Base-by-base conservation (phyloP, 78 protist genomes). In the Dictyostelium purpureum region DNA sequence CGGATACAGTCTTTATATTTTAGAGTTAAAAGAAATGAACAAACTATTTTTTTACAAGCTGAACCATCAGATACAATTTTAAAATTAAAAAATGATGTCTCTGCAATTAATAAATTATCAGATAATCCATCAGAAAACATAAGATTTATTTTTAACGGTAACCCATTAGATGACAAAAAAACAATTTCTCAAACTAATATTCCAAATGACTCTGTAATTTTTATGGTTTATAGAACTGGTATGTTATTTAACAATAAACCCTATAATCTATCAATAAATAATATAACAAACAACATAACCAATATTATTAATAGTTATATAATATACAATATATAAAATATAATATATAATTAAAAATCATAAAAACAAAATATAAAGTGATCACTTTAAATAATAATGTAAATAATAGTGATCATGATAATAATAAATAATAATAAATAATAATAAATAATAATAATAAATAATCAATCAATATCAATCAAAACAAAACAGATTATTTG, bases 21-120 rank as follows among this genome's bases (percentile, higher is more conserved):
- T 38, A 49, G 90, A 51, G 43, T 82, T 19, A 82, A 82, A 74
- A 82, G 90, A 82, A 43, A 45, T 9, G 79, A 82, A 56, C 90
- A 82, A 70, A 82, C 90, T n/a, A 71, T 82, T 1, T 82, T 82
- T 43, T 82, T 82, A 56, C 56, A 67, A 42, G 90, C 90, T 51
- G 90, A 82, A 28, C 69, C 69, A 51, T 24, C 47, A 19, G 90
- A 82, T 56, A 82, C 80, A 3, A 56, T 82, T 28, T 56, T 42
- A 43, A 82, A 70, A 52, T 42, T 82, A 49, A 82, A 82, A 33
- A 47, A 35, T 70, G 79, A 82, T 31, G 38, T 82, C 24, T 67
- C 71, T 6, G 24, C 52, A 42, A 70, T 82, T 21, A 82, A 82
- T 52, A 82, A 71, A 43, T 47, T 82, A 40, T 26, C 49, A 21